phyloP scores from a whole-genome alignment of 352 stramenopile species.

The Phytophthora kernoviae region DNA sequence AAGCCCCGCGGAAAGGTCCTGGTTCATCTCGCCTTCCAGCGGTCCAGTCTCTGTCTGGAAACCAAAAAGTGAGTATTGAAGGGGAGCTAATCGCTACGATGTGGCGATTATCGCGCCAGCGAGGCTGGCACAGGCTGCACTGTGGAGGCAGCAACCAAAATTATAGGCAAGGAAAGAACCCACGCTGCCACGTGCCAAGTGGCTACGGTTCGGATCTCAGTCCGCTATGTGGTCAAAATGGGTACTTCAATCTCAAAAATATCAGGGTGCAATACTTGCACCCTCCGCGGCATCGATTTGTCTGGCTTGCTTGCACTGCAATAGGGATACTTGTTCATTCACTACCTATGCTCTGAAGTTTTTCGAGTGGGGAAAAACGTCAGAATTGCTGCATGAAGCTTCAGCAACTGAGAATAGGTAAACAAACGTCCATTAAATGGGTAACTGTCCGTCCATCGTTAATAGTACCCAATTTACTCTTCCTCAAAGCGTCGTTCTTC shows the following conservation, averaged over 20 bases:
- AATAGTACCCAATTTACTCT: background rate
- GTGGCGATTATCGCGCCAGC: background rate
- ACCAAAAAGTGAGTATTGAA: slow-evolving; percentile 2
- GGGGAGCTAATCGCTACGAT: background rate
- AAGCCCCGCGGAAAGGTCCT: background rate
- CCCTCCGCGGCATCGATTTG: too few relatives aligned
- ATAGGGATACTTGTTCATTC: too few relatives aligned
- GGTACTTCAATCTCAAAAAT: background rate
- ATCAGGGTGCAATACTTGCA: background rate
- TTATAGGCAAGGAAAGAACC: too few relatives aligned
- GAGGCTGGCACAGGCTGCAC: too few relatives aligned
- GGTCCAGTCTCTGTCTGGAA: slow-evolving; percentile 16
- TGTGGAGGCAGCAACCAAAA: too few relatives aligned
- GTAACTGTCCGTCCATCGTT: background rate
- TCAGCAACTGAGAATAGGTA: background rate
- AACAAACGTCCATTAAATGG: background rate
- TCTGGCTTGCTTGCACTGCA: too few relatives aligned
- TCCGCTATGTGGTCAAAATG: background rate
- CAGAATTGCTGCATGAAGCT: too few relatives aligned
- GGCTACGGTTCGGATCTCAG: background rate
- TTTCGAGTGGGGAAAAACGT: too few relatives aligned
- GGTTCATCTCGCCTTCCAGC: slow-evolving; percentile 18
- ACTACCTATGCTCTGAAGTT: too few relatives aligned
- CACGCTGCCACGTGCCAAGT: background rate
- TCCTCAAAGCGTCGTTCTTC: background rate